Evolutionary conservation across 2,329 filamentous ascomycete species (phyloP).

Genomic region (Rhynchosporium secalis): DNA sequence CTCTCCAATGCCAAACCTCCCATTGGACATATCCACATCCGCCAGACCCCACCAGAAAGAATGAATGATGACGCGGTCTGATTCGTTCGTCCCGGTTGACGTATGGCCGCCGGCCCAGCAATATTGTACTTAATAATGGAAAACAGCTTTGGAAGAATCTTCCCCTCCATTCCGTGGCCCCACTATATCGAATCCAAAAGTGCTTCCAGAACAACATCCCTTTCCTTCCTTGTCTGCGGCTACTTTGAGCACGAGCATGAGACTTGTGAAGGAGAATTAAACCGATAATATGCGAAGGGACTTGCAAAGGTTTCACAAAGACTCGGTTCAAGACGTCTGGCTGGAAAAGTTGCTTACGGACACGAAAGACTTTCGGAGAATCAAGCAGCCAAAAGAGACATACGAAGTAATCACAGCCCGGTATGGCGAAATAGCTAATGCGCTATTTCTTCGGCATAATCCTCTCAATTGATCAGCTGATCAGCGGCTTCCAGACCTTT

Average conservation of each 20-base stretch:
- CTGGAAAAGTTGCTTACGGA: no score
- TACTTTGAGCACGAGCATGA: no score
- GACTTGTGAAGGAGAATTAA: background rate
- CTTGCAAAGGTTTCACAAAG: no score
- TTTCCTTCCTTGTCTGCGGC: background rate
- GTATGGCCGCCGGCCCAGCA: background rate
- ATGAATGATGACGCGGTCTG: background rate
- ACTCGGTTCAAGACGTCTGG: background rate
- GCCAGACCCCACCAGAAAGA: background rate
- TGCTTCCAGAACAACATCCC: constrained; percentile 5
- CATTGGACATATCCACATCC: constrained; percentile 8
- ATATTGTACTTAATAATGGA: background rate
- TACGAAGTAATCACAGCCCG: no score
- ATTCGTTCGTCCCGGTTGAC: background rate
- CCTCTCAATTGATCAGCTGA: constrained; percentile 14
- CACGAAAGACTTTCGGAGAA: no score
- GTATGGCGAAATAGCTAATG: background rate
- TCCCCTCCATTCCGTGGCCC: constrained; percentile 5
- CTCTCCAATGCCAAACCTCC: constrained; percentile 6
- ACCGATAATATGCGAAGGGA: background rate
- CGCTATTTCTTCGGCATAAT: constrained; percentile 7
- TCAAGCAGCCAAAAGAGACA: no score
- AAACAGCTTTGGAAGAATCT: no score
- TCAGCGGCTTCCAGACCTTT: constrained; percentile 9
- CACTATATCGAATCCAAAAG: constrained; percentile 1